Conservation (phyloP, 2,329 filamentous ascomycete species). For the Fusarium sp. region DNA sequence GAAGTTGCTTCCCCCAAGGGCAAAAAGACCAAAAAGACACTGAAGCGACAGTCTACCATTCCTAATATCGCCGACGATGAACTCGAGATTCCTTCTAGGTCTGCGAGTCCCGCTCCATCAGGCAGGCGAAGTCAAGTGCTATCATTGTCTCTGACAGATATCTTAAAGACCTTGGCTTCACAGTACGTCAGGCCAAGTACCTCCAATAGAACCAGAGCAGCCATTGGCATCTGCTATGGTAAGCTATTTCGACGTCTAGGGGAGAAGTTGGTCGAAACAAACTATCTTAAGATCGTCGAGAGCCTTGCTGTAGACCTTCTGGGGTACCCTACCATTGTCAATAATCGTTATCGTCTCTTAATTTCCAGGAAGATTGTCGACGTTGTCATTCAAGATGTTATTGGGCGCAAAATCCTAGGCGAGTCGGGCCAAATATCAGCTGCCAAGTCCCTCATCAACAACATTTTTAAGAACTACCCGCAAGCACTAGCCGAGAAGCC, state of each 20-base stretch:
- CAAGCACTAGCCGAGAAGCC: constrained; percentile 85
- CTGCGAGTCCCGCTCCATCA: constrained; percentile 76
- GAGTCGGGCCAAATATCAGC: constrained; percentile 89
- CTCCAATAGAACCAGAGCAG: constrained; percentile 81
- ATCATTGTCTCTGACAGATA: constrained; percentile 77
- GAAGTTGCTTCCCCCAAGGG: constrained; percentile 64
- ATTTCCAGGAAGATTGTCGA: constrained; percentile 86
- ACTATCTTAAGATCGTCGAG: constrained; percentile 82
- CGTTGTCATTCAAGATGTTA: constrained; percentile 82
- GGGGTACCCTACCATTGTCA: constrained; percentile 75
- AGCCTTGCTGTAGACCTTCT: constrained; percentile 84
- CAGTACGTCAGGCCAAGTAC: constrained; percentile 84
- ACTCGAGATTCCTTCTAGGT: constrained; percentile 72
- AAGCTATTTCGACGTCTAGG: constrained; percentile 81
- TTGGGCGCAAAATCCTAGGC: constrained; percentile 82
- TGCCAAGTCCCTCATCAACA: constrained; percentile 83
- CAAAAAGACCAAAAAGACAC: constrained; percentile 73
- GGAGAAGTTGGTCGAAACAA: constrained; percentile 81
- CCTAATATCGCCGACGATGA: constrained; percentile 73
- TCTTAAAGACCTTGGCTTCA: constrained; percentile 78
- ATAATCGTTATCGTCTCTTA: constrained; percentile 88
- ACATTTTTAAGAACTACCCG: constrained; percentile 92
- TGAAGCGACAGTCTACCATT: constrained; percentile 67
- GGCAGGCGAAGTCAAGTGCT: constrained; percentile 76
- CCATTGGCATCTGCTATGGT: constrained; percentile 87